phyloP scores from a whole-genome alignment of 108 stramenopile genomes.

The Thalassiosira profunda region DNA sequence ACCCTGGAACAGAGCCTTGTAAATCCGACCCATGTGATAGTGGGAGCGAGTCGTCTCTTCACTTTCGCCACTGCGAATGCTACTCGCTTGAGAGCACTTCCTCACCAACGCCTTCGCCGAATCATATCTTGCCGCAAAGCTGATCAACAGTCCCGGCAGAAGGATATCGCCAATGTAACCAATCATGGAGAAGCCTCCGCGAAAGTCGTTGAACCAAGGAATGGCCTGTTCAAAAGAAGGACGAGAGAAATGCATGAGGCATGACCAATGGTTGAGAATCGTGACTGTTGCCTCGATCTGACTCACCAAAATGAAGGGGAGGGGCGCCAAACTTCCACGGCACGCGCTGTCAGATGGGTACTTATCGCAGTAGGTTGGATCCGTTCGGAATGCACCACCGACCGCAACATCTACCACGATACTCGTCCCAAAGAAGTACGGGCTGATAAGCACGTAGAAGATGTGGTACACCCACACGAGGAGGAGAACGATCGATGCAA shows the following conservation, averaged over 20 bases:
- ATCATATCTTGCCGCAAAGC: slow-evolving; percentile 73
- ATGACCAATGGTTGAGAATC: background rate
- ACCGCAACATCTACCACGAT: slow-evolving; percentile 92
- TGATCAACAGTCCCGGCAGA: slow-evolving; percentile 75
- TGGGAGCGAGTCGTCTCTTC: slow-evolving; percentile 9
- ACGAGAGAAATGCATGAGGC: background rate
- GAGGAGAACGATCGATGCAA: slow-evolving; percentile 80
- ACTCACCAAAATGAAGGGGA: slow-evolving; percentile 87
- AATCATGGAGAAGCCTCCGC: slow-evolving; percentile 84
- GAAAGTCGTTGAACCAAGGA: slow-evolving; percentile 72
- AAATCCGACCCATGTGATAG: slow-evolving; percentile 4
- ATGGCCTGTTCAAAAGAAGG: too few relatives aligned
- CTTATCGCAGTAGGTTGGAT: slow-evolving; percentile 87
- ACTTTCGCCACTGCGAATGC: background rate
- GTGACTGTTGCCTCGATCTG: too few relatives aligned
- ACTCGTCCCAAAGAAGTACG: slow-evolving; percentile 74
- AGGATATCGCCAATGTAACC: slow-evolving; percentile 96
- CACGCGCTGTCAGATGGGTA: slow-evolving; percentile 83
- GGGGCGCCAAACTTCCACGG: slow-evolving; percentile 70
- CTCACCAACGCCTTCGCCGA: slow-evolving; percentile 50
- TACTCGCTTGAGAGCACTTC: slow-evolving; percentile 13
- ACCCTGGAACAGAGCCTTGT: slow-evolving; percentile 34
- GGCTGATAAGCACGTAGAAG: slow-evolving; percentile 93
- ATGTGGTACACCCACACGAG: slow-evolving; percentile 92
- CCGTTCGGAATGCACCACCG: slow-evolving; percentile 68